Evolutionary conservation across 208 protist genomes (phyloP), one percentile per base, ranked within the genome.

Genomic region (Balamuthia mandrillaris): DNA sequence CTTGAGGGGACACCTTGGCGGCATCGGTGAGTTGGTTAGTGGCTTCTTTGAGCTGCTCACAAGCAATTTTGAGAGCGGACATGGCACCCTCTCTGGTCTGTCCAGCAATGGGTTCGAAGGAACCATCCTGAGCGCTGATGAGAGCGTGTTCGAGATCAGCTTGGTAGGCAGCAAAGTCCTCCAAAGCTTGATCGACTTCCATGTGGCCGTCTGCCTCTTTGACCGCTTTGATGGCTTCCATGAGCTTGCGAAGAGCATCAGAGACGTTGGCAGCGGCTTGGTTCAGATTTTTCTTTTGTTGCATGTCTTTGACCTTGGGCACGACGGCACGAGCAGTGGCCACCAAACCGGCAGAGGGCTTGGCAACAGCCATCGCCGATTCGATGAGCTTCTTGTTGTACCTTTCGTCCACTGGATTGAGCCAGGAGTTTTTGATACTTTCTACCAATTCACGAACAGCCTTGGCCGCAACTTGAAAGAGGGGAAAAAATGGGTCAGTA

Each of bases 181-280:
- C 77, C 42, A 83, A 56, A n/a, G 77, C 77, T 45, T 83, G 39
- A 27, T 83, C 77, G 9, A 83, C 77, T 29, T 83, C 77, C 77
- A 83, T 83, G 77, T 83, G 77, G n/a, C 77, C 77, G 58, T 45
- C 54, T 9, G 77, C 63, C 58, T 83, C 77, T 35, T 83, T 83
- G 77, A 83, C 77, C 27, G 77, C 75, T 82, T 33, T 83, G 58
- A 83, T 51, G n/a, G 77, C 77, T 42, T 83, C 77, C 16, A 83
- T 51, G 54, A 83, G 63, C 58, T 83, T 83, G 54, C 54, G 44
- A 42, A 83, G 58, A n/a, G 77, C 77, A 24, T 83, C 77, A 45
- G 77, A 58, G 52, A 83, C 77, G 29, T 63, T 37, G 1, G 77
- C 68, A 18, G 77, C 77, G 27, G 77, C 77, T 21, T 51, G 63